phyloP scores from a whole-genome alignment of 108 stramenopile genomes.

The Nitzschia inconspicua region DNA sequence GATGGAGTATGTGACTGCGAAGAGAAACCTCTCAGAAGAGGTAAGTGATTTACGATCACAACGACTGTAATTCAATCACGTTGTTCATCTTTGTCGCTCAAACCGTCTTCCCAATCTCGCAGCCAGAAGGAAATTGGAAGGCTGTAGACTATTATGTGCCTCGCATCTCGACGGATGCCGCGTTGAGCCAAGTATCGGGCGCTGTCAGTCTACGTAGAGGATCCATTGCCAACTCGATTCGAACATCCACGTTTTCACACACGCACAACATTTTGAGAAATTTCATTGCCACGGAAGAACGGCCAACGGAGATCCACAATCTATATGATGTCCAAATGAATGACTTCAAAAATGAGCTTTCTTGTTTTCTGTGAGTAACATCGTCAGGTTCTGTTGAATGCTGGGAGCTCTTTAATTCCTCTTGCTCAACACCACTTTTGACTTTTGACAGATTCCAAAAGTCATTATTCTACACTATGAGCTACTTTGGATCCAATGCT shows the following conservation, averaged over 20 bases:
- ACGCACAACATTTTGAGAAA: constrained; percentile 2
- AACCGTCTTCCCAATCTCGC: too few species aligned
- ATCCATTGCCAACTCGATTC: constrained; percentile 13
- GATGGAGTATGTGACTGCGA: constrained; percentile 9
- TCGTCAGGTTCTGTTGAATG: too few species aligned
- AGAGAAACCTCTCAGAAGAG: constrained; percentile 19
- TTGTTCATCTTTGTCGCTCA: too few species aligned
- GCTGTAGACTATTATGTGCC: constrained; percentile 17
- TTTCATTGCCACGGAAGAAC: constrained; percentile 14
- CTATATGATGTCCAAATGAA: constrained; percentile 25
- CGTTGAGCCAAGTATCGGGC: not conserved
- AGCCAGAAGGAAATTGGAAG: constrained; percentile 21
- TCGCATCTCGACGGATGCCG: not conserved
- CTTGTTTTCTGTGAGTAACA: not conserved
- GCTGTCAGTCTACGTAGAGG: not conserved
- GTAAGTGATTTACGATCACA: too few species aligned
- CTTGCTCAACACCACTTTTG: not conserved
- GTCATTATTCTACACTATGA: constrained; percentile 64
- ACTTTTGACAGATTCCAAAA: constrained; percentile 50
- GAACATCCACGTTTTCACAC: not conserved
- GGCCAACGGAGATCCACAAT: constrained; percentile 26
- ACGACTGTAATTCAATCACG: too few species aligned
- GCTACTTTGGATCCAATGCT: constrained; percentile 45
- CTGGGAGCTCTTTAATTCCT: too few species aligned
- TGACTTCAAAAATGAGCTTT: constrained; percentile 11